Conservation (phyloP, 2,329 filamentous ascomycete genomes). For the Diaporthe longicolla region DNA sequence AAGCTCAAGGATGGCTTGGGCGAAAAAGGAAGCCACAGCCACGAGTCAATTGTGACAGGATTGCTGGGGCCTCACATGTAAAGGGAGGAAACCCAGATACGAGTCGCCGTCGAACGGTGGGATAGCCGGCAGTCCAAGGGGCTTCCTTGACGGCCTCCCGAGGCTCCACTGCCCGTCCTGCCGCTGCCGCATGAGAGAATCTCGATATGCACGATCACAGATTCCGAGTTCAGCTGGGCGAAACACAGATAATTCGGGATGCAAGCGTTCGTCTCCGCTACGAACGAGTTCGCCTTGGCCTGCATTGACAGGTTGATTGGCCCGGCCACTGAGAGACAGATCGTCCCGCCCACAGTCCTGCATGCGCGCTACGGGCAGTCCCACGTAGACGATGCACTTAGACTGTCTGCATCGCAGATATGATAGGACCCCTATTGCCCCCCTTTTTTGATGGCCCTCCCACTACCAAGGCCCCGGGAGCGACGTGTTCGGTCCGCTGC, state of each 20-base stretch:
- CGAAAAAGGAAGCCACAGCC: conserved; percentile 30
- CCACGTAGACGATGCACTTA: conserved; percentile 2
- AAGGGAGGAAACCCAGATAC: conserved; percentile 33
- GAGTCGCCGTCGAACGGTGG: conserved; percentile 24
- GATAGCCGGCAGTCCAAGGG: conserved; percentile 24
- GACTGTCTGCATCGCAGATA: not conserved
- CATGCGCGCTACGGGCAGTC: conserved; percentile 15
- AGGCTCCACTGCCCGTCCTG: conserved; percentile 32
- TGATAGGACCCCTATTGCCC: conserved; percentile 25
- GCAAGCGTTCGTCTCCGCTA: conserved; percentile 28
- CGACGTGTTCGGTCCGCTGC: conserved; percentile 39
- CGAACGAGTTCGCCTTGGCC: conserved; percentile 34
- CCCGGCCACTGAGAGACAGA: conserved; percentile 22
- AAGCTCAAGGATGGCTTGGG: conserved; percentile 23
- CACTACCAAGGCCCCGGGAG: conserved; percentile 36
- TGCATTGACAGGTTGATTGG: conserved; percentile 31
- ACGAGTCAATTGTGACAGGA: conserved; percentile 32
- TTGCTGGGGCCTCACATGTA: conserved; percentile 10
- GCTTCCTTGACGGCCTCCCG: conserved; percentile 36
- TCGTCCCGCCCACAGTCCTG: conserved; percentile 31
- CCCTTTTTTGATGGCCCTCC: conserved; percentile 5
- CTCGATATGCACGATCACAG: conserved; percentile 34
- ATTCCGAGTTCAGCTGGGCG: conserved; percentile 32
- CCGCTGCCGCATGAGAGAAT: conserved; percentile 29
- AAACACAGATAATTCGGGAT: conserved; percentile 27